These are phyloP conservation scores for Pseudogymnoascus sp. DNA, from an alignment of 2,329 filamentous ascomycete genomes.

Conservation along the genomic window DNA sequence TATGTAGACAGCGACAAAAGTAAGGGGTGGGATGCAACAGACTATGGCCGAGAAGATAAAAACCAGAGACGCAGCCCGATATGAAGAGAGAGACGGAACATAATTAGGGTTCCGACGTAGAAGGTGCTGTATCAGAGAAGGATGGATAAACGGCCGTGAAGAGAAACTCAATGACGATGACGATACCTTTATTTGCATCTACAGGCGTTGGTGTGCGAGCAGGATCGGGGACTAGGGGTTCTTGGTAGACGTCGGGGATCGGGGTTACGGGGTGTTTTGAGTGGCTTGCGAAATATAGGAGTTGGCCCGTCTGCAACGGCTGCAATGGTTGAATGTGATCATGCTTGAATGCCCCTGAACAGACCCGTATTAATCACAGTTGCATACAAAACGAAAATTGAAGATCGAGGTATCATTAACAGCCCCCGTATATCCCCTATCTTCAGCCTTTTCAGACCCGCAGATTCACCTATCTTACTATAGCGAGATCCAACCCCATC, in stretches of 20 bases:
- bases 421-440: not conserved
- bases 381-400: not conserved
- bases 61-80: not conserved
- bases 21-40: not conserved
- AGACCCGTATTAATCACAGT: too few species aligned
- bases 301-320: not conserved
- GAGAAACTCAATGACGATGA: slow-evolving; percentile 4
- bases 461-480: not conserved
- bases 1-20: not conserved
- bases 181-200: slow-evolving; percentile 7
- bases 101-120: not conserved
- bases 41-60: not conserved
- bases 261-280: slow-evolving; percentile 2
- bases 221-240: not conserved
- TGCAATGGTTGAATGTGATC: not conserved
- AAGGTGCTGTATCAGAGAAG: not conserved
- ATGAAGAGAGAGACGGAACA: not conserved
- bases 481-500: slow-evolving; percentile 1
- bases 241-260: slow-evolving; percentile 5
- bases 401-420: slow-evolving; percentile 5
- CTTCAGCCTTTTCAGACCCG: not conserved
- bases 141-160: slow-evolving; percentile 4
- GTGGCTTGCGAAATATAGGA: slow-evolving; percentile 5
- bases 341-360: too few species aligned
- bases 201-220: slow-evolving; percentile 5